Percentiles rank a stretch among this genome's conserved stretches.
Conservation (phyloP, 2,329 filamentous ascomycete species). For the Thielaviopsis euricoi region DNA sequence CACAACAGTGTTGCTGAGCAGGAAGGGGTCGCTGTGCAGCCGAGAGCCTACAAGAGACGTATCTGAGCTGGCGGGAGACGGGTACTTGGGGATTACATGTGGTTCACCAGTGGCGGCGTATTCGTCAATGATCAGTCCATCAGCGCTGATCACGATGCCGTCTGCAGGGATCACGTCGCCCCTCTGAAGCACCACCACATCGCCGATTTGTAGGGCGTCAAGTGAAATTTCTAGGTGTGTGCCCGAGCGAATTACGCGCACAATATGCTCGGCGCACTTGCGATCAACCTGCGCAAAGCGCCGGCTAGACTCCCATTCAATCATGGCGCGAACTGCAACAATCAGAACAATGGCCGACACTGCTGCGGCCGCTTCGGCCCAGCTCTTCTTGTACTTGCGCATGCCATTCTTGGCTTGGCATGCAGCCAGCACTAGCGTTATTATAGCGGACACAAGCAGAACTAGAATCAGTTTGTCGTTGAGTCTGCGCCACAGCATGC, state of each 20-base stretch:
- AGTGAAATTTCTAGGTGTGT: conserved; percentile 52
- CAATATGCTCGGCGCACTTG: conserved; percentile 59
- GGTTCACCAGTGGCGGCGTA: conserved; percentile 65
- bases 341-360: conserved; percentile 62
- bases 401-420: conserved; percentile 49
- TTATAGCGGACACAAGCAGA: conserved; percentile 52
- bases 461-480: conserved; percentile 68
- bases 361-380: conserved; percentile 71
- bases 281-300: conserved; percentile 68
- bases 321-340: conserved; percentile 58
- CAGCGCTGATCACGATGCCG: conserved; percentile 51
- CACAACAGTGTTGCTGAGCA: conserved; percentile 63
- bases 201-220: conserved; percentile 55
- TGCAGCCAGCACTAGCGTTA: conserved; percentile 58
- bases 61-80: not conserved
- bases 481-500: conserved; percentile 51
- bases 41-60: not conserved
- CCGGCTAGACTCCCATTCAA: conserved; percentile 69
- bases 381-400: conserved; percentile 45
- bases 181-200: conserved; percentile 56
- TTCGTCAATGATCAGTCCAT: conserved; percentile 47
- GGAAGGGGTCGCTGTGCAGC: conserved; percentile 51
- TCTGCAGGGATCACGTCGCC: conserved; percentile 59
- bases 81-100: conserved; percentile 48
- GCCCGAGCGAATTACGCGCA: conserved; percentile 64